Evolutionary conservation across 78 protist genomes (phyloP).

Genomic region (Andalucia godoyi): DNA sequence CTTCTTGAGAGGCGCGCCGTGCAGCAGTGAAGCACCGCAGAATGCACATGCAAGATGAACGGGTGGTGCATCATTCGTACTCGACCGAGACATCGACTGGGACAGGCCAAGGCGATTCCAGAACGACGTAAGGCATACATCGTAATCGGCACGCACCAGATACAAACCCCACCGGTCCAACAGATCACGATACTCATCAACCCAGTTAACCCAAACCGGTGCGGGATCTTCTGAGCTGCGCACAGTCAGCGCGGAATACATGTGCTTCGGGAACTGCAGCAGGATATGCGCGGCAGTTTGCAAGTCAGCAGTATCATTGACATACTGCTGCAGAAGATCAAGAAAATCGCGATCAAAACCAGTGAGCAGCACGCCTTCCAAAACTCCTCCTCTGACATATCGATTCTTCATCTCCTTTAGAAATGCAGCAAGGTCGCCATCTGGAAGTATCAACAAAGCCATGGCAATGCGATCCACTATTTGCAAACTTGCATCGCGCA

Average conservation of each 20-base stretch:
- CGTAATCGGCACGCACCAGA: conserved; percentile 58
- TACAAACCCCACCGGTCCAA: conserved; percentile 67
- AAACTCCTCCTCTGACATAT: background rate
- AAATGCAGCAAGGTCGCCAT: background rate
- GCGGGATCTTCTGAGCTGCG: background rate
- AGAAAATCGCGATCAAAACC: conserved; percentile 36
- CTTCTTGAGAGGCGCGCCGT: background rate
- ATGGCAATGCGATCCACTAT: too few species aligned
- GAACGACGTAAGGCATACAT: conserved; percentile 12
- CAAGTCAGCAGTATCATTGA: conserved; percentile 63
- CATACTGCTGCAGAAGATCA: conserved; percentile 35
- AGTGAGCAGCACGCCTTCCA: conserved; percentile 46
- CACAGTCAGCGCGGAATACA: background rate
- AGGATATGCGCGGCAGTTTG: conserved; percentile 48
- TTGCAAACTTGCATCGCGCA: too few species aligned
- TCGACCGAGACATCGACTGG: background rate
- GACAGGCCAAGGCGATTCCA: background rate
- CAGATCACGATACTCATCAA: conserved; percentile 46
- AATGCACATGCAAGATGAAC: background rate
- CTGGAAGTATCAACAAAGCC: too few species aligned
- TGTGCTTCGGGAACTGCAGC: background rate
- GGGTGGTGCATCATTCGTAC: background rate
- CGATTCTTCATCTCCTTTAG: background rate
- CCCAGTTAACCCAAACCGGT: background rate
- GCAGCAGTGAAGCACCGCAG: background rate